Evolutionary conservation across 129 eudicot genomes (phyloP).

Genomic region (Erigeron canadensis): DNA sequence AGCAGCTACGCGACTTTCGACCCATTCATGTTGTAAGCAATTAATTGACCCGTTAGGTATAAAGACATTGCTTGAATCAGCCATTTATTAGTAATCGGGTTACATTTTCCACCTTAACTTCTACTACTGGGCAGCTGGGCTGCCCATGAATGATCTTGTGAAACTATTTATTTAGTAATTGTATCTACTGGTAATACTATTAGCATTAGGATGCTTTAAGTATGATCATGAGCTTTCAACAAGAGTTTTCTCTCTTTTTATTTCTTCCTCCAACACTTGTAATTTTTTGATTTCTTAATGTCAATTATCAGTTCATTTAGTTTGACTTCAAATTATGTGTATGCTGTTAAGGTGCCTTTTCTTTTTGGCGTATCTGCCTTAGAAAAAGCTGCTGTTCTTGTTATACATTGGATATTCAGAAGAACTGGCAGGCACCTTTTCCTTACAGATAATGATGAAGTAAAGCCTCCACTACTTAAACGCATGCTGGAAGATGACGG

Average conservation of each 20-base stretch:
- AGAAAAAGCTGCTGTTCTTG: constrained; percentile 70
- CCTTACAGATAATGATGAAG: constrained; percentile 82
- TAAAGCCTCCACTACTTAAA: constrained; percentile 86
- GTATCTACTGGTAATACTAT: too few relatives aligned
- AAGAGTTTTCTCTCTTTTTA: too few relatives aligned
- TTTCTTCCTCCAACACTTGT: too few relatives aligned
- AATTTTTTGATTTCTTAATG: constrained; percentile 11
- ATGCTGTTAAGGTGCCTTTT: constrained; percentile 73
- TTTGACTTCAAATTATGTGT: constrained; percentile 3
- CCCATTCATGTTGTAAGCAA: neutral
- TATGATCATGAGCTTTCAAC: neutral
- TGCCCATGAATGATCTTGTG: constrained; percentile 3
- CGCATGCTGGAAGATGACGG: constrained; percentile 83
- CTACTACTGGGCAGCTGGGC: neutral
- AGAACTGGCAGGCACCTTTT: constrained; percentile 98
- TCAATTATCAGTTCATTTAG: neutral
- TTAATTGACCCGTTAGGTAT: neutral
- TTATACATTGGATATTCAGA: constrained; percentile 87
- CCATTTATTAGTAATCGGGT: neutral
- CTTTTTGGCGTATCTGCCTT: constrained; percentile 85
- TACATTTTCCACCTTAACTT: neutral
- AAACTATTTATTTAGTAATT: too few relatives aligned
- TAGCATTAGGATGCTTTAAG: constrained; percentile 12
- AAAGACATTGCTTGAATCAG: neutral
- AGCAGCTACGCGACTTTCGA: neutral